These are phyloP conservation scores for Fagopyrum tataricum DNA, from an alignment of 148 eudicot species.

Conservation along the genomic window DNA sequence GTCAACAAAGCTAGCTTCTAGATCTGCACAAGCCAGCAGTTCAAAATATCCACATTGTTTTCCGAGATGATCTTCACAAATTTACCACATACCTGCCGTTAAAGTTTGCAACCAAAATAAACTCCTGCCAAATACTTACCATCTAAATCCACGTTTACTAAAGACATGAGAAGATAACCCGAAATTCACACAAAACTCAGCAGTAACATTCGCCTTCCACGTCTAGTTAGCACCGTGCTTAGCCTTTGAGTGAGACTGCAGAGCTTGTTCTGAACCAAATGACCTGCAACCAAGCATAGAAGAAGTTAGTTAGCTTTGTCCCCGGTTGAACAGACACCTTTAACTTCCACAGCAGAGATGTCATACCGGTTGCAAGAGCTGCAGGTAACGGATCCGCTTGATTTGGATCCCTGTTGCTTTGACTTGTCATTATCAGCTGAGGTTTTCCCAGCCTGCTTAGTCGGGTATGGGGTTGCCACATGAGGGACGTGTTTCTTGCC, in stretches of 20 bases:
- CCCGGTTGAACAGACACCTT: neutral
- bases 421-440: constrained; percentile 42
- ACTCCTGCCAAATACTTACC: too few species aligned
- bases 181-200: neutral
- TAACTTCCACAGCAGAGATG: neutral
- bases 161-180: neutral
- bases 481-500: constrained; percentile 52
- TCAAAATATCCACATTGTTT: too few species aligned
- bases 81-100: too few species aligned
- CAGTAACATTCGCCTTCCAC: neutral
- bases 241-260: constrained; percentile 64
- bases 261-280: constrained; percentile 53
- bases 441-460: constrained; percentile 58
- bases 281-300: constrained; percentile 29
- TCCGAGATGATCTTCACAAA: too few species aligned
- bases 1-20: too few species aligned
- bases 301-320: neutral
- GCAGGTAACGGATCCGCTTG: constrained; percentile 50
- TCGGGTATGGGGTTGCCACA: constrained; percentile 72
- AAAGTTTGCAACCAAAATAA: too few species aligned
- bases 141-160: neutral
- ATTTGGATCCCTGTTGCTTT: constrained; percentile 55
- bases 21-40: too few species aligned
- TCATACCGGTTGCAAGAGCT: constrained; percentile 43
- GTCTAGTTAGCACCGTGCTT: constrained; percentile 36